Percentiles rank a stretch among this genome's conserved stretches.
These are phyloP conservation scores for Ochetophila trinervis DNA, from an alignment of 306 rosid species.

Conservation along the genomic window DNA sequence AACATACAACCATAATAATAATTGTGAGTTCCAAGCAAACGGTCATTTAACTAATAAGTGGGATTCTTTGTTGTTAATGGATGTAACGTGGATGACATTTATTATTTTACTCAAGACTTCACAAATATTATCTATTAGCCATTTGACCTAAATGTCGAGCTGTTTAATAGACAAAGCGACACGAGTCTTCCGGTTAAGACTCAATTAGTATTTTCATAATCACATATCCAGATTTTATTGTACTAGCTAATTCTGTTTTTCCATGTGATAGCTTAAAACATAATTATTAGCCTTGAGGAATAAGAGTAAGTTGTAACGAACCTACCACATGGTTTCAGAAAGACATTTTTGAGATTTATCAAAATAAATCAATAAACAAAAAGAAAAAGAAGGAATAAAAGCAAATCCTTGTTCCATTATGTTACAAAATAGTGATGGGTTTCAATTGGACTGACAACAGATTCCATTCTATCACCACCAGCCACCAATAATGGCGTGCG, in stretches of 20 bases:
- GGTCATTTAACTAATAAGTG: background rate
- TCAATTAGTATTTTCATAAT: no score
- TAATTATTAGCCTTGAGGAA: no score
- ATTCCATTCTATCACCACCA: background rate
- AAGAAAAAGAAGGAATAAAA: background rate
- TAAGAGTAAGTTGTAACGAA: no score
- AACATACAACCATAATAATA: no score
- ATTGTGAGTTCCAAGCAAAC: no score
- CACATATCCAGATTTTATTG: no score
- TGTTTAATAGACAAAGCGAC: background rate
- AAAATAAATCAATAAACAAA: background rate
- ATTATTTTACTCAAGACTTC: no score
- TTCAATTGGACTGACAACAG: background rate
- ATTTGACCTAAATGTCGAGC: background rate
- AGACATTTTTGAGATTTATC: no score
- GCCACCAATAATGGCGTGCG: background rate
- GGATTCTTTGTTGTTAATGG: background rate
- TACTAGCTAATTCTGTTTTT: no score
- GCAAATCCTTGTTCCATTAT: background rate
- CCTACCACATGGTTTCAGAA: no score
- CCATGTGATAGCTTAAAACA: no score
- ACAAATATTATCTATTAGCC: no score
- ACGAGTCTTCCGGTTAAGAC: constrained; percentile 5
- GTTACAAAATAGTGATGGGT: background rate
- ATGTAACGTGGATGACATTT: background rate